phyloP scores from a whole-genome alignment of 257 asterid genomes.

The Solanum pinnatisectum region DNA sequence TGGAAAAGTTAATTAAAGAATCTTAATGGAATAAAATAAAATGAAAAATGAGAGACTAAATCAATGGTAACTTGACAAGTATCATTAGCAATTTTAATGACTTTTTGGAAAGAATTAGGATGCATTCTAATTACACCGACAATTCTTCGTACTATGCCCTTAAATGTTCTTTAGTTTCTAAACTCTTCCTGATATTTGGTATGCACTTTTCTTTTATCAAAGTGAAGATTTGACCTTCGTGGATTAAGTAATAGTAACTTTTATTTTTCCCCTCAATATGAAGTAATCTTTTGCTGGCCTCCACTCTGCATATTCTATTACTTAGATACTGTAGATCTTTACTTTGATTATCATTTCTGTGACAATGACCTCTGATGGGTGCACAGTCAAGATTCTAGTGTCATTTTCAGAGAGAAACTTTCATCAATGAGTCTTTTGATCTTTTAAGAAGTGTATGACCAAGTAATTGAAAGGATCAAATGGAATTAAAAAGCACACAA shows the following conservation, averaged over 20 bases:
- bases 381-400: conserved; percentile 2
- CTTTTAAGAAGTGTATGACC: background rate
- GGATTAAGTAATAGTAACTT: background rate
- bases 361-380: background rate
- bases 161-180: background rate
- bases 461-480: background rate
- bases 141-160: background rate
- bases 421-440: background rate
- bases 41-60: conserved; percentile 37
- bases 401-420: background rate
- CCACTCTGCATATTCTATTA: background rate
- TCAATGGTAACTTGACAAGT: conserved; percentile 7
- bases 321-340: background rate
- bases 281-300: conserved; percentile 1
- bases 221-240: conserved; percentile 17
- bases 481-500: background rate
- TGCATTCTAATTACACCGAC: background rate
- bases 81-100: background rate
- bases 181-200: conserved; percentile 18
- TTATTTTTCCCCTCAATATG: no score
- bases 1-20: conserved; percentile 18
- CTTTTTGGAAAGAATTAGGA: background rate
- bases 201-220: conserved; percentile 28
- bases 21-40: conserved; percentile 11
- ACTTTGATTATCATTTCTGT: background rate